Percentiles rank a stretch among this genome's conserved stretches.
These are phyloP conservation scores for Chaetomiaceae sp. DNA, from an alignment of 2,329 filamentous ascomycete genomes.

Conservation along the genomic window DNA sequence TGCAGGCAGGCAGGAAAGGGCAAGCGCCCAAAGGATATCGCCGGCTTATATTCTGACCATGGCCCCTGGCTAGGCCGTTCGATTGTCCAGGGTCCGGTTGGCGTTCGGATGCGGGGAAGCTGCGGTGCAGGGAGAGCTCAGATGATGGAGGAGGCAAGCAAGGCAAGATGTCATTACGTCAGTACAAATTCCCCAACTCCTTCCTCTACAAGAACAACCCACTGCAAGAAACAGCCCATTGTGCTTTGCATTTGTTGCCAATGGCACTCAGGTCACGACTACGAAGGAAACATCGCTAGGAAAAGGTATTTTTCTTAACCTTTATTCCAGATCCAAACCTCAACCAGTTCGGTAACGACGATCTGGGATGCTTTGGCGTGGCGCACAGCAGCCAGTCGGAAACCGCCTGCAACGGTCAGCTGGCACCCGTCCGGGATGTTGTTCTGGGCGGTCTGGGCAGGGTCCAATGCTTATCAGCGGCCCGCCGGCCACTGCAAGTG, in stretches of 20 bases:
- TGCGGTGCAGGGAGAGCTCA: constrained; percentile 1
- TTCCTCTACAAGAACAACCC: too few relatives aligned
- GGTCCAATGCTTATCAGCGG: constrained; percentile 1
- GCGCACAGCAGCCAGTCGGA: constrained; percentile 3
- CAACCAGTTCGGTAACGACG: background rate
- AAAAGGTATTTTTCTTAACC: too few relatives aligned
- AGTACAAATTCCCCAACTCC: background rate
- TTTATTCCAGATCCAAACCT: background rate
- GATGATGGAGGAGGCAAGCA: too few relatives aligned
- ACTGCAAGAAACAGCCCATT: too few relatives aligned
- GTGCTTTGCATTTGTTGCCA: too few relatives aligned
- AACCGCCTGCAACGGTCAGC: background rate
- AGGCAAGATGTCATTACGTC: too few relatives aligned
- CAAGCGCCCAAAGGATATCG: constrained; percentile 20
- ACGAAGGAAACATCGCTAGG: too few relatives aligned
- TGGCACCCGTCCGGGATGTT: constrained; percentile 1
- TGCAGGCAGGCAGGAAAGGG: constrained; percentile 6
- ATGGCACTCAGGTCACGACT: too few relatives aligned
- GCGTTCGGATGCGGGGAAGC: constrained; percentile 18
- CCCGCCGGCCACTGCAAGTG: too few relatives aligned
- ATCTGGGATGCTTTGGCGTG: background rate
- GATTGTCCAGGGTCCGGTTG: background rate
- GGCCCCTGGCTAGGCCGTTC: constrained; percentile 1
- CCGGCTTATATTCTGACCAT: constrained; percentile 25
- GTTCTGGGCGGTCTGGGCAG: constrained; percentile 1